These are phyloP conservation scores for Amniculicola lignicola DNA, from an alignment of 495 filamentous ascomycete species.

Conservation along the genomic window DNA sequence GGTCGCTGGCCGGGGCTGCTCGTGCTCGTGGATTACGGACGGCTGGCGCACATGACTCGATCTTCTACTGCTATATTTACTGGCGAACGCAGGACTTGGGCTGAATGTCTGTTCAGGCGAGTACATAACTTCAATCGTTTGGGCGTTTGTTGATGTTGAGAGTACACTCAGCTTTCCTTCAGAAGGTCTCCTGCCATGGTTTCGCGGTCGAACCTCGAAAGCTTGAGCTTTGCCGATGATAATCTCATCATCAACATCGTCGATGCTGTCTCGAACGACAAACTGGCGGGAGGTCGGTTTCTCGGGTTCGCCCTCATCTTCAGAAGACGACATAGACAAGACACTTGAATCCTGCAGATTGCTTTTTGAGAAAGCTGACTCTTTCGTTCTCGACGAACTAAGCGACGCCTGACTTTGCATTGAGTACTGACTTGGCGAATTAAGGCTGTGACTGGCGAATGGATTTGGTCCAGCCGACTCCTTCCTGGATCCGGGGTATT, in stretches of 20 bases:
- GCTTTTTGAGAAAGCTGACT: conserved; percentile 46
- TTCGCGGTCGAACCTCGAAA: conserved; percentile 30
- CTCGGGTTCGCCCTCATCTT: conserved; percentile 48
- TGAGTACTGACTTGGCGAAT: conserved; percentile 28
- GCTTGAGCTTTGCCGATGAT: conserved; percentile 34
- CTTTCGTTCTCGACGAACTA: conserved; percentile 25
- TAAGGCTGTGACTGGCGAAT: conserved; percentile 6
- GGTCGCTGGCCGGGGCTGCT: conserved; percentile 15
- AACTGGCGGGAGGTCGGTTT: conserved; percentile 1
- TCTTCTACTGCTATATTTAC: not conserved
- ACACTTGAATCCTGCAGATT: conserved; percentile 54
- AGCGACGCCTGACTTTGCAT: conserved; percentile 23
- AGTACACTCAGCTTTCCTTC: conserved; percentile 21
- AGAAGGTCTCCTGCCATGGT: conserved; percentile 7
- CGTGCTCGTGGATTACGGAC: conserved; percentile 32
- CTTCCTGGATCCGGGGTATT: conserved; percentile 4
- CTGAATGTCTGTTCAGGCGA: conserved; percentile 25
- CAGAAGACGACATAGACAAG: conserved; percentile 57
- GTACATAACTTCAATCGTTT: conserved; percentile 34
- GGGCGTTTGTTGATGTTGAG: conserved; percentile 27
- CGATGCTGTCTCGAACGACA: conserved; percentile 20
- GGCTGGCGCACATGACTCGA: conserved; percentile 29
- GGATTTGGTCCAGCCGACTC: too few species aligned
- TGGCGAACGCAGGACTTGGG: conserved; percentile 1
- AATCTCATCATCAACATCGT: conserved; percentile 19